Percentiles rank a stretch among this genome's conserved stretches.
Conservation (phyloP, 352 stramenopile species). For the Nothophytophthora sp. region DNA sequence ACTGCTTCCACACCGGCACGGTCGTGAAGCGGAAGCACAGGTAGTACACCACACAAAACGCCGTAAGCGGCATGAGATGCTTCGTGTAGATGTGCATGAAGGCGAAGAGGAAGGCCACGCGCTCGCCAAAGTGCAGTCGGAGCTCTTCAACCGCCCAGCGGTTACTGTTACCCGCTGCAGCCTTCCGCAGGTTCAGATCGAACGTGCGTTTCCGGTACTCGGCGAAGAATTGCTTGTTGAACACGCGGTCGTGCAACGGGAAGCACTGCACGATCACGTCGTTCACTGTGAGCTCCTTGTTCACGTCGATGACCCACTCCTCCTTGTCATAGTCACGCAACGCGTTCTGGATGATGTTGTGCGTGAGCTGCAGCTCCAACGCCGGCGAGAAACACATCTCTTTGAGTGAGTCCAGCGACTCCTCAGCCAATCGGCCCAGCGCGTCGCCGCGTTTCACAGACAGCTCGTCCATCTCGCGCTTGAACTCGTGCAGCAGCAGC, state of each 20-base stretch:
- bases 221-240: slow-evolving; percentile 88
- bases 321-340: slow-evolving; percentile 89
- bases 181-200: slow-evolving; percentile 66
- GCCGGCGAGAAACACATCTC: slow-evolving; percentile 87
- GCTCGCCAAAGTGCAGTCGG: slow-evolving; percentile 86
- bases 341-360: slow-evolving; percentile 90
- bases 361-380: slow-evolving; percentile 82
- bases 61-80: slow-evolving; percentile 72
- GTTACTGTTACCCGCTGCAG: slow-evolving; percentile 74
- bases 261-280: slow-evolving; percentile 85
- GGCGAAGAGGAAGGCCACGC: slow-evolving; percentile 88
- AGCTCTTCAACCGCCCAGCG: slow-evolving; percentile 87
- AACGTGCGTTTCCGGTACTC: slow-evolving; percentile 87
- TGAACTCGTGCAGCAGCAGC: slow-evolving; percentile 85
- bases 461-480: slow-evolving; percentile 86
- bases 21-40: slow-evolving; percentile 67
- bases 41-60: slow-evolving; percentile 75
- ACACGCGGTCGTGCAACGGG: slow-evolving; percentile 79
- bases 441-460: slow-evolving; percentile 76
- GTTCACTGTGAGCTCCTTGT: slow-evolving; percentile 77
- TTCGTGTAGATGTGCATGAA: slow-evolving; percentile 93
- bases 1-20: slow-evolving; percentile 63
- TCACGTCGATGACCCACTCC: slow-evolving; percentile 85
- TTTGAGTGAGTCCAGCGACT: slow-evolving; percentile 77
- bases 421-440: slow-evolving; percentile 67